Percentiles rank a stretch among this genome's conserved stretches.
These are phyloP conservation scores for Trichophyton equinum DNA, from an alignment of 2,329 filamentous ascomycete species.

Conservation along the genomic window DNA sequence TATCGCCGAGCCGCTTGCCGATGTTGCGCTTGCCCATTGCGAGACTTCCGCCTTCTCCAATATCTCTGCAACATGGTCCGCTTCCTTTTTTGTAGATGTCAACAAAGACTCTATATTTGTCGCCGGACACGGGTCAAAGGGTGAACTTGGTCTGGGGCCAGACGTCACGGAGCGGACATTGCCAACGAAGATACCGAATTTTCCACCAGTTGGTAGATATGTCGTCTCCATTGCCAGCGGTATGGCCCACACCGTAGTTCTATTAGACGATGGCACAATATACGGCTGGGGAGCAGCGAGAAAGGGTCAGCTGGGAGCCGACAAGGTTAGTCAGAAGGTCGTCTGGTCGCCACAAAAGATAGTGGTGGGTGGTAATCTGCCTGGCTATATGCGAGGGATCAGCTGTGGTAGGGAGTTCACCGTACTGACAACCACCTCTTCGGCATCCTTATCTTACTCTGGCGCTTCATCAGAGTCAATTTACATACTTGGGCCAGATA, in stretches of 20 bases:
- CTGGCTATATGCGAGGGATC: slow-evolving; percentile 48
- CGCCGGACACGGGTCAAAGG: slow-evolving; percentile 55
- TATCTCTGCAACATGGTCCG: slow-evolving; percentile 67
- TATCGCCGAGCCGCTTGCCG: slow-evolving; percentile 10
- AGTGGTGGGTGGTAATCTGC: background rate
- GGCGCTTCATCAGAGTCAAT: slow-evolving; percentile 43
- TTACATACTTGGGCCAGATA: slow-evolving; percentile 59
- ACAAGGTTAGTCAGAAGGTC: slow-evolving; percentile 34
- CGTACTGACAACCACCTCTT: slow-evolving; percentile 43
- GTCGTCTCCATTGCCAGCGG: slow-evolving; percentile 57
- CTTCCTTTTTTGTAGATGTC: slow-evolving; percentile 48
- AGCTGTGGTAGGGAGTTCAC: slow-evolving; percentile 82
- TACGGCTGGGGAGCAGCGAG: slow-evolving; percentile 84
- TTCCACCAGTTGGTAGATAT: slow-evolving; percentile 49
- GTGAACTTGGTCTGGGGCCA: slow-evolving; percentile 56
- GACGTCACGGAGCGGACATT: slow-evolving; percentile 19
- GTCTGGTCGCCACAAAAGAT: slow-evolving; percentile 52
- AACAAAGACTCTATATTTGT: slow-evolving; percentile 42
- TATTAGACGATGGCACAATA: slow-evolving; percentile 61
- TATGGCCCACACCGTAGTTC: slow-evolving; percentile 63
- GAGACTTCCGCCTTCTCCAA: slow-evolving; percentile 27
- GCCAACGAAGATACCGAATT: slow-evolving; percentile 43
- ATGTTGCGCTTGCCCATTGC: slow-evolving; percentile 1
- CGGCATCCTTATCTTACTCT: background rate
- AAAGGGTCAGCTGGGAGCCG: slow-evolving; percentile 67